These are phyloP conservation scores for Pezicula rhizophila DNA, from an alignment of 2,329 filamentous ascomycete species.

Conservation along the genomic window DNA sequence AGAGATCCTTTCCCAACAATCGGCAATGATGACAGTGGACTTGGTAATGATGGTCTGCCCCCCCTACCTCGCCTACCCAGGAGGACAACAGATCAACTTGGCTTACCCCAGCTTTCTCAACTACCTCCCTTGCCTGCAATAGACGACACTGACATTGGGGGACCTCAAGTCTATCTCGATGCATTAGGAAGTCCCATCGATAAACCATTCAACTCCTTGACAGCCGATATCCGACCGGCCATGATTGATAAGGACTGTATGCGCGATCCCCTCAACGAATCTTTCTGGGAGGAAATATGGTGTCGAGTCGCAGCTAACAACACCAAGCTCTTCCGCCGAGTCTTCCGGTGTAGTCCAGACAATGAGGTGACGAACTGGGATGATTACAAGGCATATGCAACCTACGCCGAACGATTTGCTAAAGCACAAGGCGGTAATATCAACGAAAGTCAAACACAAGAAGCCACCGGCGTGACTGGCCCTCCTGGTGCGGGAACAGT, in stretches of 20 bases:
- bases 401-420: conserved; percentile 71
- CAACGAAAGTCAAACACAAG: conserved; percentile 24
- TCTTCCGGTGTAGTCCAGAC: conserved; percentile 96
- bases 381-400: conserved; percentile 57
- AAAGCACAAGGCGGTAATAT: conserved; percentile 32
- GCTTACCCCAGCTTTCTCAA: conserved; percentile 62
- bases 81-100: conserved; percentile 60
- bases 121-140: conserved; percentile 62
- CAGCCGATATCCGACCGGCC: conserved; percentile 66
- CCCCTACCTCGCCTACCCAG: conserved; percentile 52
- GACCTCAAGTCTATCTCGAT: conserved; percentile 56
- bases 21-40: conserved; percentile 16
- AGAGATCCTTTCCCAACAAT: conserved; percentile 13
- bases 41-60: conserved; percentile 46
- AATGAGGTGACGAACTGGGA: conserved; percentile 90
- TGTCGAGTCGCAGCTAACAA: conserved; percentile 84
- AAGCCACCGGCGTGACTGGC: conserved; percentile 24
- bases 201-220: conserved; percentile 43
- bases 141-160: conserved; percentile 80
- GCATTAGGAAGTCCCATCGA: conserved; percentile 42
- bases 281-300: conserved; percentile 87
- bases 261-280: conserved; percentile 76
- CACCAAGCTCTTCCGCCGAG: conserved; percentile 85
- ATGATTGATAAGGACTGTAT: conserved; percentile 86
- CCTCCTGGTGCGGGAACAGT: conserved; percentile 19